Percentiles rank a stretch among this genome's conserved stretches.
These are phyloP conservation scores for Elongisporangium senticosum DNA, from an alignment of 352 stramenopile species.

Conservation along the genomic window DNA sequence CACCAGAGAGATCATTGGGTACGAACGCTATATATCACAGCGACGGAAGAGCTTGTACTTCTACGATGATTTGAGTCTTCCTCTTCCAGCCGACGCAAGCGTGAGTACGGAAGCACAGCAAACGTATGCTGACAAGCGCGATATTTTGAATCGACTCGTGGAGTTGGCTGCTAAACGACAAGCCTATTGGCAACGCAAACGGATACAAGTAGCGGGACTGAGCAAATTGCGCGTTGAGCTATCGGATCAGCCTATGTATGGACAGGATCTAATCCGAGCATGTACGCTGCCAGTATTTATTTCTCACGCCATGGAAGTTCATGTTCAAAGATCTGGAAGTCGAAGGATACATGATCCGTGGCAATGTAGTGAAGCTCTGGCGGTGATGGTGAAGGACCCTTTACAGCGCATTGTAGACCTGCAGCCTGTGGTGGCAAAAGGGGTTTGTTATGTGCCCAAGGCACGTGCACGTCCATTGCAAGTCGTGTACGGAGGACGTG, in stretches of 20 bases:
- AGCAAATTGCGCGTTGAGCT: slow-evolving; percentile 22
- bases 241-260: slow-evolving; percentile 43
- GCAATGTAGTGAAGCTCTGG: slow-evolving; percentile 34
- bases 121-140: slow-evolving; percentile 25
- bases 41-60: slow-evolving; percentile 35
- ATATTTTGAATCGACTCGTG: slow-evolving; percentile 29
- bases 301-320: slow-evolving; percentile 66
- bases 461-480: slow-evolving; percentile 35
- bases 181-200: slow-evolving; percentile 39
- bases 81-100: slow-evolving; percentile 19
- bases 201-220: slow-evolving; percentile 16
- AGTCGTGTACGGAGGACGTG: slow-evolving; percentile 33
- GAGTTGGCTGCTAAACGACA: slow-evolving; percentile 19
- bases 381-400: slow-evolving; percentile 38
- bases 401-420: slow-evolving; percentile 39
- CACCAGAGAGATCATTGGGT: slow-evolving; percentile 31
- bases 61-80: slow-evolving; percentile 30
- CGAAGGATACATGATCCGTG: slow-evolving; percentile 11
- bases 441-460: slow-evolving; percentile 71
- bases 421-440: slow-evolving; percentile 43
- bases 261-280: slow-evolving; percentile 30
- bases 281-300: slow-evolving; percentile 66
- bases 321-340: slow-evolving; percentile 26
- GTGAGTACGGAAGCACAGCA: slow-evolving; percentile 9
- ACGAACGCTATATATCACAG: slow-evolving; percentile 22